phyloP scores from a whole-genome alignment of 129 eudicot species.

The Centrapalus pauciflorus region DNA sequence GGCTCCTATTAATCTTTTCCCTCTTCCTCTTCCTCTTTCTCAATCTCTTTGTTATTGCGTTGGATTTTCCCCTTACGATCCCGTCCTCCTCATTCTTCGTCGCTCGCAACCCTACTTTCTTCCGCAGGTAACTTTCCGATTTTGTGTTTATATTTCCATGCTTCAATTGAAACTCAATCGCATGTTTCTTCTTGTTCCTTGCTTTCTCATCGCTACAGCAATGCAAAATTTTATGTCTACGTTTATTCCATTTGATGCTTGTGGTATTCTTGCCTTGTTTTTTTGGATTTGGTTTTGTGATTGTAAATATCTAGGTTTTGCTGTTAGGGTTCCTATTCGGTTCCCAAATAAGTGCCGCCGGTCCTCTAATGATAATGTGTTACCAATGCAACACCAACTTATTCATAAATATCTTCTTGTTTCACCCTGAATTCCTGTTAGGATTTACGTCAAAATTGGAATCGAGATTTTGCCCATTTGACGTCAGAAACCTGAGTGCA shows the following conservation, averaged over 20 bases:
- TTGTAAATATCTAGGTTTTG: conserved; percentile 3
- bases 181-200: neutral
- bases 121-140: conserved; percentile 14
- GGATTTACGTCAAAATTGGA: neutral
- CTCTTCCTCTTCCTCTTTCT: conserved; percentile 9
- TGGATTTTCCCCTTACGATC: neutral
- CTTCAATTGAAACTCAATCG: neutral
- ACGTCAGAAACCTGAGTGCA: neutral
- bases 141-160: neutral
- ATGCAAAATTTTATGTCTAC: neutral
- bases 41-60: conserved; percentile 3
- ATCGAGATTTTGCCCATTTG: neutral
- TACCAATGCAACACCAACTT: neutral
- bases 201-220: conserved; percentile 2
- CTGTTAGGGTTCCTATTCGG: conserved; percentile 21
- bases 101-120: conserved; percentile 23
- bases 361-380: neutral
- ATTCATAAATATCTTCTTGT: neutral
- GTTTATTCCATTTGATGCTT: neutral
- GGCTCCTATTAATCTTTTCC: neutral
- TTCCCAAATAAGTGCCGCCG: no score
- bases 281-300: neutral
- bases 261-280: neutral
- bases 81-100: conserved; percentile 12
- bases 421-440: neutral